phyloP scores from a whole-genome alignment of 805 yeast species.

The Grigorovia yakushimaensis region DNA sequence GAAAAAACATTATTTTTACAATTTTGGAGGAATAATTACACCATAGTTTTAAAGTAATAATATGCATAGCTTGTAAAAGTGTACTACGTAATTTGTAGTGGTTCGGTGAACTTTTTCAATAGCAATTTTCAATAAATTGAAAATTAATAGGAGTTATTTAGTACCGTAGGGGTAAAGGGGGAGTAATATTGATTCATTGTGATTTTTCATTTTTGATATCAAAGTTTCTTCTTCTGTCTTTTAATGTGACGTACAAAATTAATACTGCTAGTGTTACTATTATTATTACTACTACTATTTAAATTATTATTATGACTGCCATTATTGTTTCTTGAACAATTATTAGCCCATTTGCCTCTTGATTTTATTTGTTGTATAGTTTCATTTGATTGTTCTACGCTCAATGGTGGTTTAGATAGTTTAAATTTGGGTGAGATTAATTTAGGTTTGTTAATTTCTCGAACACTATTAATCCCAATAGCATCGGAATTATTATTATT shows the following conservation, averaged over 20 bases:
- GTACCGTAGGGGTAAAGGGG: too few species aligned
- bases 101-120: too few species aligned
- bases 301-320: not conserved
- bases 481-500: not conserved
- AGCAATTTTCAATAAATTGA: too few species aligned
- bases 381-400: slow-evolving; percentile 10
- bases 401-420: slow-evolving; percentile 16
- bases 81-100: too few species aligned
- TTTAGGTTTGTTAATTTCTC: not conserved
- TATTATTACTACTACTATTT: not conserved
- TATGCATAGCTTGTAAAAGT: too few species aligned
- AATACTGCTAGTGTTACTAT: not conserved
- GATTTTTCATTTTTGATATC: too few species aligned
- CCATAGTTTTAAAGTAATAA: too few species aligned
- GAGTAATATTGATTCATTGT: too few species aligned
- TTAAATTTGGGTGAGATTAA: slow-evolving; percentile 10
- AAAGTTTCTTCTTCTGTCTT: not conserved
- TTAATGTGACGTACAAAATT: not conserved
- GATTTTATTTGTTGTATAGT: not conserved
- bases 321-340: not conserved
- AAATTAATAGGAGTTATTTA: too few species aligned
- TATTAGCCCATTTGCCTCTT: not conserved
- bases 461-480: not conserved
- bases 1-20: too few species aligned
- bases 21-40: too few species aligned